Percentiles rank a stretch among this genome's conserved stretches.
Conservation (phyloP, 2,329 filamentous ascomycete genomes). For the Colletotrichum neosansevieriae region DNA sequence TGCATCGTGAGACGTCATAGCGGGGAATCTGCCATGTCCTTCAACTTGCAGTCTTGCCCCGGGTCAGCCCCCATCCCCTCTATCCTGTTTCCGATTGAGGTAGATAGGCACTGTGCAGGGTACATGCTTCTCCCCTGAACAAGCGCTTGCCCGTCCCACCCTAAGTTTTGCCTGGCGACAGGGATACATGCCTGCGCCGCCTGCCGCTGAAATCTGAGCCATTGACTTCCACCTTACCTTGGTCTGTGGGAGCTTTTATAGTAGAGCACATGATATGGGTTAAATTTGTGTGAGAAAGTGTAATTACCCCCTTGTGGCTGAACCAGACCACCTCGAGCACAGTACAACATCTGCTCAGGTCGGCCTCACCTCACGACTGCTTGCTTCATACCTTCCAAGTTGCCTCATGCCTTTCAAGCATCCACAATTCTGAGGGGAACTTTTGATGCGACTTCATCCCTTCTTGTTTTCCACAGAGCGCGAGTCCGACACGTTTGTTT, state of each 20-base stretch:
- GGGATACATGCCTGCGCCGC: conserved; percentile 10
- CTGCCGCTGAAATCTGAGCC: conserved; percentile 5
- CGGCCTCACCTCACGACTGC: too few relatives aligned
- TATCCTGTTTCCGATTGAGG: conserved; percentile 28
- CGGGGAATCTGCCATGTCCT: conserved; percentile 13
- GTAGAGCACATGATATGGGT: too few relatives aligned
- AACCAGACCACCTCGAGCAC: too few relatives aligned
- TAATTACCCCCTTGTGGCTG: too few relatives aligned
- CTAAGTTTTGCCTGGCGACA: conserved; percentile 10
- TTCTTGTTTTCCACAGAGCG: conserved; percentile 17
- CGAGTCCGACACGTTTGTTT: conserved; percentile 15
- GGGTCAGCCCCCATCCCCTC: not conserved
- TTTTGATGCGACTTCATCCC: conserved; percentile 15
- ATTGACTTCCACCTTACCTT: too few relatives aligned
- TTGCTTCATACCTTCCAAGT: too few relatives aligned
- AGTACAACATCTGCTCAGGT: too few relatives aligned
- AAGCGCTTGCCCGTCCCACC: conserved; percentile 1
- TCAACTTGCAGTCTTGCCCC: conserved; percentile 16
- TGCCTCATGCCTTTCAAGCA: not conserved
- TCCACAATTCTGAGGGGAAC: conserved; percentile 25
- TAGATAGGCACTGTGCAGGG: conserved; percentile 25
- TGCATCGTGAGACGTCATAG: conserved; percentile 29
- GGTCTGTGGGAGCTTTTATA: too few relatives aligned
- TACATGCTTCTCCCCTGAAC: conserved; percentile 3
- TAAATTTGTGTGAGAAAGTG: too few relatives aligned